Conservation (phyloP, 768 basidiomycete genomes). For the Russula vinacea region DNA sequence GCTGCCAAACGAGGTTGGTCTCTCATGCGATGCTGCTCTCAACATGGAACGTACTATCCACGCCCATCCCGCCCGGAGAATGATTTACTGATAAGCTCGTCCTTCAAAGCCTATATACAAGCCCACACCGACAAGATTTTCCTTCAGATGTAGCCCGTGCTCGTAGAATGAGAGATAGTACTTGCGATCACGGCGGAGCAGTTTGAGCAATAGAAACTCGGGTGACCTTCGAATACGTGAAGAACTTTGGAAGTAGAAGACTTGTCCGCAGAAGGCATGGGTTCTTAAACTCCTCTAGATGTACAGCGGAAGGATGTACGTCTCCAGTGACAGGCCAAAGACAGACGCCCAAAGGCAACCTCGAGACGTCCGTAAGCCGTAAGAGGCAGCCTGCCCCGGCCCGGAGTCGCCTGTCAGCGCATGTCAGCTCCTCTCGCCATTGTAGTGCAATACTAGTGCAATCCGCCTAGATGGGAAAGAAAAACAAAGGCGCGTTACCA, state of each 20-base stretch:
- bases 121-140: neutral
- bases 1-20: constrained; percentile 39
- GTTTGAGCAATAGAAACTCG: constrained; percentile 64
- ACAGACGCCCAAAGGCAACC: neutral
- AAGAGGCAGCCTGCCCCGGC: neutral
- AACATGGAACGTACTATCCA: constrained; percentile 58
- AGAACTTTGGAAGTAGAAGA: constrained; percentile 45
- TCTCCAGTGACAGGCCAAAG: neutral
- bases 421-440: no score
- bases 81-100: constrained; percentile 80
- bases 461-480: constrained; percentile 66
- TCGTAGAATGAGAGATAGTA: constrained; percentile 19
- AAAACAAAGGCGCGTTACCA: constrained; percentile 50
- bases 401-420: no score
- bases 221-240: constrained; percentile 60
- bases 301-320: neutral
- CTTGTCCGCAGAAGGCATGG: constrained; percentile 20
- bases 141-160: constrained; percentile 11
- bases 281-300: neutral
- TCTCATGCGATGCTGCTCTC: neutral
- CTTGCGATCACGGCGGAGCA: constrained; percentile 71
- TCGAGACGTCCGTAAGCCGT: neutral
- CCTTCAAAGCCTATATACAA: constrained; percentile 61
- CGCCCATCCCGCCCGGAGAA: constrained; percentile 82
- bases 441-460: no score